These are phyloP conservation scores for Spongospora subterranea DNA, from an alignment of 208 protist species.

Conservation along the genomic window DNA sequence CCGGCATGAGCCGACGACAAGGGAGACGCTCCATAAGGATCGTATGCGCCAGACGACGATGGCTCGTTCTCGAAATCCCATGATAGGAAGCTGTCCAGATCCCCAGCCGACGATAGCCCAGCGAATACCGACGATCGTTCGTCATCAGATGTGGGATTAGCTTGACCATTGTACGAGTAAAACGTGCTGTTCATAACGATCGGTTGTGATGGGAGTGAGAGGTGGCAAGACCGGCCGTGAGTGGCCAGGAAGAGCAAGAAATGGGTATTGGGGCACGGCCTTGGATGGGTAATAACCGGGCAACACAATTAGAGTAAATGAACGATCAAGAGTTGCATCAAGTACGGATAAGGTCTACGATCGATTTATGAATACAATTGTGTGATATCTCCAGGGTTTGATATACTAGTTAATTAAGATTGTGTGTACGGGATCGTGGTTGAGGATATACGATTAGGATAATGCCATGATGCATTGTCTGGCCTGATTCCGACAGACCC, in stretches of 20 bases:
- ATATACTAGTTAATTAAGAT: no score
- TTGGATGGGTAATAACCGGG: no score
- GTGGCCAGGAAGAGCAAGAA: no score
- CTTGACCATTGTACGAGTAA: background rate
- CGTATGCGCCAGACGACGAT: background rate
- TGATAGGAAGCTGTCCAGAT: constrained; percentile 3
- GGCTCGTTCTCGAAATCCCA: constrained; percentile 34
- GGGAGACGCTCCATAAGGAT: background rate
- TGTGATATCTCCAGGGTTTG: no score
- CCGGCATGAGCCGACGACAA: background rate
- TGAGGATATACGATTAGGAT: no score
- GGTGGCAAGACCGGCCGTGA: no score
- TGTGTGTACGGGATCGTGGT: no score
- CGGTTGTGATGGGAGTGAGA: background rate
- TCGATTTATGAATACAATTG: no score
- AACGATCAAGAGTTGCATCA: no score
- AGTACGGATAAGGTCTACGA: no score
- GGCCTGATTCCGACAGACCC: background rate
- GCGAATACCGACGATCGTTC: background rate
- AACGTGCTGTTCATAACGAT: background rate
- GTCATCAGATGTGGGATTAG: background rate
- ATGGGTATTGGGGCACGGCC: no score
- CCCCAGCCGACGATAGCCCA: background rate
- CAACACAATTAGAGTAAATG: no score
- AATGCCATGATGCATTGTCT: background rate